These are phyloP conservation scores for Strigomonas culicis DNA, from an alignment of 208 protist species.

Conservation along the genomic window DNA sequence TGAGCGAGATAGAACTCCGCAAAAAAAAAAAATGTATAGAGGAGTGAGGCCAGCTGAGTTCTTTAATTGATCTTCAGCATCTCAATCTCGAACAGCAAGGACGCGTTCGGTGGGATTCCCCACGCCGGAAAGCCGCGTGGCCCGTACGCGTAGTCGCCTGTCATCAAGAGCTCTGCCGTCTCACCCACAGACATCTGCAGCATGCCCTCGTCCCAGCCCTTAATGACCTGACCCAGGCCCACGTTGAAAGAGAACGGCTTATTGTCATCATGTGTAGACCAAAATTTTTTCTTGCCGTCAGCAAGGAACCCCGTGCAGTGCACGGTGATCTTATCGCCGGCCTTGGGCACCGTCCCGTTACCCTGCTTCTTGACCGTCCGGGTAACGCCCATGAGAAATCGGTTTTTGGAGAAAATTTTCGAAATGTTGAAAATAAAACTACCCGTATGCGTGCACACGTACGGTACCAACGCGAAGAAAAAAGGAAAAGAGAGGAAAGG, in stretches of 20 bases:
- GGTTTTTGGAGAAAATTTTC: no score
- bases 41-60: no score
- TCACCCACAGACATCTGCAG: conserved; percentile 85
- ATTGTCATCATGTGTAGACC: conserved; percentile 81
- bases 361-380: conserved; percentile 64
- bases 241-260: conserved; percentile 91
- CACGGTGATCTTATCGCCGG: conserved; percentile 78
- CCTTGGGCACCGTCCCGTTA: conserved; percentile 47
- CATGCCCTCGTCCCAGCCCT: conserved; percentile 94
- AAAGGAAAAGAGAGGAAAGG: conserved; percentile 6
- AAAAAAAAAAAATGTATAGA: no score
- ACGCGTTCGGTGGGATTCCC: conserved; percentile 75
- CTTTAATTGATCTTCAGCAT: conserved; percentile 62
- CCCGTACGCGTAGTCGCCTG: conserved; percentile 85
- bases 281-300: conserved; percentile 86
- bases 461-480: conserved; percentile 6
- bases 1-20: no score
- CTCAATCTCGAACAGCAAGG: conserved; percentile 89
- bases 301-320: conserved; percentile 90
- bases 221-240: conserved; percentile 91
- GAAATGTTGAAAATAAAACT: neutral
- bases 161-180: conserved; percentile 75
- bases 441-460: no score
- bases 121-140: conserved; percentile 83
- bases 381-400: conserved; percentile 72